Evolutionary conservation across 176 grass and related monocot genomes (phyloP).

Genomic region (Aegilops longissima): DNA sequence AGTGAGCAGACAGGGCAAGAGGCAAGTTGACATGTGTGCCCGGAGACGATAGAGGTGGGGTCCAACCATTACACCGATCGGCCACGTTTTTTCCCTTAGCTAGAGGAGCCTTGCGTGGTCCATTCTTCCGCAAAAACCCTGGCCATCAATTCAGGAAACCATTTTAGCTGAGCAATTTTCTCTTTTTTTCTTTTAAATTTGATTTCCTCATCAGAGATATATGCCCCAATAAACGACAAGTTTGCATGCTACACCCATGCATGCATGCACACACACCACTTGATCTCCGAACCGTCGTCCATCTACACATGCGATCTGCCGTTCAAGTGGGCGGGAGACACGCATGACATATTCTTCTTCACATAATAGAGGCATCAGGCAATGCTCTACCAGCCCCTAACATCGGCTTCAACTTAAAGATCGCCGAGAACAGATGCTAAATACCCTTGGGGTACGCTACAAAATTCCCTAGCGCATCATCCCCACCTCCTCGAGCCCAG

Average conservation of each 20-base stretch:
- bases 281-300: neutral
- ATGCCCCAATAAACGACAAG: neutral
- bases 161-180: neutral
- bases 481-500: neutral
- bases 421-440: neutral
- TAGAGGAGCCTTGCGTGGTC: neutral
- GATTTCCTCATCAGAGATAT: no score
- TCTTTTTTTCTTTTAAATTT: neutral
- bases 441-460: neutral
- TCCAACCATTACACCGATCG: neutral
- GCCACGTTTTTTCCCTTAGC: neutral
- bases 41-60: neutral
- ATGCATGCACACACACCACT: neutral
- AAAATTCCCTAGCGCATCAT: neutral
- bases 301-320: neutral
- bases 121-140: neutral
- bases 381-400: neutral
- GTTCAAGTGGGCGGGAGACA: neutral
- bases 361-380: neutral
- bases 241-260: neutral
- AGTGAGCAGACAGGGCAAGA: neutral
- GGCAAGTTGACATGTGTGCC: conserved; percentile 16
- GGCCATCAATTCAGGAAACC: neutral
- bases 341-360: neutral
- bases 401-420: conserved; percentile 7